Conservation (phyloP, 2,329 filamentous ascomycete species). For the Elsinoe perseae region DNA sequence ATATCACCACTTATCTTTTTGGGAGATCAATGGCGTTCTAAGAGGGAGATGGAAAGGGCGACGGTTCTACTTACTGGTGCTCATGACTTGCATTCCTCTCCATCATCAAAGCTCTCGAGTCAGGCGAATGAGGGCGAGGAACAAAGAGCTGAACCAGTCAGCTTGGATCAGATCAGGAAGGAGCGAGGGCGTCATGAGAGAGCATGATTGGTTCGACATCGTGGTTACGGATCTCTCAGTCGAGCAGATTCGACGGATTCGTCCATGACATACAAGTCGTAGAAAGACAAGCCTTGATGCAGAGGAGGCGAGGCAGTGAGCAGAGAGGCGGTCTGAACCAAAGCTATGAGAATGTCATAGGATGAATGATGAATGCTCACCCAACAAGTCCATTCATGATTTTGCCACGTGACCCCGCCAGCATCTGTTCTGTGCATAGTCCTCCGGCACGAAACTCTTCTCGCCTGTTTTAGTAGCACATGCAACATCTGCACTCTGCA, state of each 20-base stretch:
- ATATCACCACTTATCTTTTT: conserved; percentile 3
- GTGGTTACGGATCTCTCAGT: too few species aligned
- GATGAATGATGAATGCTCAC: conserved; percentile 7
- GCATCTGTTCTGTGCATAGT: too few species aligned
- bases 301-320: not conserved
- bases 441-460: too few species aligned
- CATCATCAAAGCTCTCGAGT: not conserved
- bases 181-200: not conserved
- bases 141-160: conserved; percentile 7
- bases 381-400: not conserved
- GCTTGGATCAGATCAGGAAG: not conserved
- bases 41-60: not conserved
- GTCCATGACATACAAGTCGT: not conserved
- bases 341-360: conserved; percentile 7
- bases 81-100: not conserved
- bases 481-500: too few species aligned
- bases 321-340: not conserved
- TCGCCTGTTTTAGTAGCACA: too few species aligned
- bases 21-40: not conserved
- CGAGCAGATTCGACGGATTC: not conserved
- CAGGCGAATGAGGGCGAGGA: not conserved
- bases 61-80: not conserved
- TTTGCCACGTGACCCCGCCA: not conserved
- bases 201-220: too few species aligned
- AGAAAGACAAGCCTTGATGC: not conserved